Conservation (phyloP, 2,329 filamentous ascomycete species). For the Xylaria sp. region DNA sequence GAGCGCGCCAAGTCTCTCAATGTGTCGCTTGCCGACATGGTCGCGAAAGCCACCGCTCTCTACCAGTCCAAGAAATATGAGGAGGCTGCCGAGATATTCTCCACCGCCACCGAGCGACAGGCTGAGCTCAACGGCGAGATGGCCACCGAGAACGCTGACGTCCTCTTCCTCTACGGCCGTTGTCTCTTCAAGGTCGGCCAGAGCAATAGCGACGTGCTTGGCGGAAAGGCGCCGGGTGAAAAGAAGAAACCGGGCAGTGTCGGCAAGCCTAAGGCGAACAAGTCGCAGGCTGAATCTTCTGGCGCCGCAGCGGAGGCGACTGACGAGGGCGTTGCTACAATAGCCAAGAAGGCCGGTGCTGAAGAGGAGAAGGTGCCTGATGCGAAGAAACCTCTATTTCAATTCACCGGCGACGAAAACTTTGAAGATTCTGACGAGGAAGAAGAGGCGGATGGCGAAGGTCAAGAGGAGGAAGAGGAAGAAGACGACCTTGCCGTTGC, state of each 20-base stretch:
- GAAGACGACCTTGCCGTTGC: slow-evolving; percentile 79
- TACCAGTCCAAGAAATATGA: slow-evolving; percentile 91
- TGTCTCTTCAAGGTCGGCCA: slow-evolving; percentile 94
- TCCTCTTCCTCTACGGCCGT: slow-evolving; percentile 93
- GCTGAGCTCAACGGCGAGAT: slow-evolving; percentile 93
- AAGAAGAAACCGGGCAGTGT: slow-evolving; percentile 57
- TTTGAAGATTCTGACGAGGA: slow-evolving; percentile 86
- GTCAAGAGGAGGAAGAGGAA: slow-evolving; percentile 62
- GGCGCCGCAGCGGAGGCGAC: slow-evolving; percentile 54
- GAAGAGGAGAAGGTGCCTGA: slow-evolving; percentile 52
- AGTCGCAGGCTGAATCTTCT: slow-evolving; percentile 53
- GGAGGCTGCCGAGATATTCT: slow-evolving; percentile 86
- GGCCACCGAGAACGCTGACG: slow-evolving; percentile 87
- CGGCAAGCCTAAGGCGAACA: slow-evolving; percentile 52
- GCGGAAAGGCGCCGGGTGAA: slow-evolving; percentile 76
- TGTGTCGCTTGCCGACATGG: slow-evolving; percentile 79
- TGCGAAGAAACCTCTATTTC: slow-evolving; percentile 82
- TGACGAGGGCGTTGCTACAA: slow-evolving; percentile 58
- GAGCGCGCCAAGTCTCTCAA: slow-evolving; percentile 62
- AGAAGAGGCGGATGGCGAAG: slow-evolving; percentile 56
- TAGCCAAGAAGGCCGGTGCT: slow-evolving; percentile 56
- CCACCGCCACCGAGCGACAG: slow-evolving; percentile 88
- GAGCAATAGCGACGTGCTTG: slow-evolving; percentile 92
- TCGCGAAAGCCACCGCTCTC: slow-evolving; percentile 81
- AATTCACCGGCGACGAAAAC: slow-evolving; percentile 94